Evolutionary conservation across 2,329 filamentous ascomycete genomes (phyloP), one percentile per base, ranked within the genome.

Genomic region (Bipolaris sorokiniana): DNA sequence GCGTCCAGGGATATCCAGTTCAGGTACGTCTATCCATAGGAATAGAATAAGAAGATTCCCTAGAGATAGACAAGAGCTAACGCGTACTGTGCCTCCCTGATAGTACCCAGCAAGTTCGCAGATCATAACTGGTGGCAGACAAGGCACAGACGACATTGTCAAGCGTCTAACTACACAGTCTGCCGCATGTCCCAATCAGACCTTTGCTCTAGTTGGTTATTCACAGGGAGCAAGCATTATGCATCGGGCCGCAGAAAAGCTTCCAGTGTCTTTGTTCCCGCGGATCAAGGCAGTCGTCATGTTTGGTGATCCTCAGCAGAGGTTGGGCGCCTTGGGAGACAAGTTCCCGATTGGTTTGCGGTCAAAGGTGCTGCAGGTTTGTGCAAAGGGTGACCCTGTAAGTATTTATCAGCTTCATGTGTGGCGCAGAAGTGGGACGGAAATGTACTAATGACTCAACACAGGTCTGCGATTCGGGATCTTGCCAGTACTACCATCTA

Each of bases 1-100:
- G 51, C 13, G 51, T 54, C 10, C 51, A 54, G n/a, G 51, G 51
- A 7, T 54, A 54, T 34, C 51, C 51, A 20, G 51, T 54, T 15
- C 44, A 54, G 44, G 51, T 54, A 54, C 15, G 34, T 34, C 15
- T 3, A 28, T 13, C 13, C 11, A 28, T 9, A 28, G 26, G 2
- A 28, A 28, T 28, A 28, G 9, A 18, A 20, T 1, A 33, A 2
- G 7, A 45, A 31, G 3, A 18, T 22, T 11, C 23, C 7, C 15
- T 18, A n/a, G 23, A 16, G 5, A 18, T n/a, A 16, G 15, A 10
- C 2, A 16, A 18, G 10, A 16, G 31, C 42, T 45, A 16, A 33
- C 9, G 3, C 28, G 2, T 26, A 33, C 18, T 28, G 26, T 28
- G 5, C 11, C 36, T 9, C 31, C 11, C 26, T 42, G 3, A 15